phyloP scores from a whole-genome alignment of 768 basidiomycete genomes.

The Clavaria fumosa region DNA sequence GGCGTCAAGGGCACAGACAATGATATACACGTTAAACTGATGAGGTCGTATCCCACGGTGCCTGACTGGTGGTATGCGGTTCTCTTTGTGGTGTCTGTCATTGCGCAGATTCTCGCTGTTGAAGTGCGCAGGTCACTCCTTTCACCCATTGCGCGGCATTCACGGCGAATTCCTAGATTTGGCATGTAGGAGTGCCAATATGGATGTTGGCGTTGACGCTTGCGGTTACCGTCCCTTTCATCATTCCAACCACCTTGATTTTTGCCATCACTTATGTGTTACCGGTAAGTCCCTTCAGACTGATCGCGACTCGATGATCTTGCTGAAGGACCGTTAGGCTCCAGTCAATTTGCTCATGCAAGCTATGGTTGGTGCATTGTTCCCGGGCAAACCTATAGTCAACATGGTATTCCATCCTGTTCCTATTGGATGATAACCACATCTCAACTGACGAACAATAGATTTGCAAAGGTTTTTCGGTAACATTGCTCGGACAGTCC shows the following conservation, averaged over 20 bases:
- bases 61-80: conserved; percentile 77
- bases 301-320: too few species aligned
- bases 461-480: conserved; percentile 60
- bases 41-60: conserved; percentile 60
- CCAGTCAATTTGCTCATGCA: too few species aligned
- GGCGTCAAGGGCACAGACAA: conserved; percentile 67
- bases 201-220: conserved; percentile 24
- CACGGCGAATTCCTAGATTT: too few species aligned
- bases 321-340: too few species aligned
- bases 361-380: conserved; percentile 67
- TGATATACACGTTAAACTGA: conserved; percentile 73
- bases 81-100: conserved; percentile 32
- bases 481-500: conserved; percentile 44
- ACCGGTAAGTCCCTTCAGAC: too few species aligned
- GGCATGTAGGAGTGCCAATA: conserved; percentile 35
- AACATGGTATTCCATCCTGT: conserved; percentile 79
- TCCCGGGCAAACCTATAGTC: conserved; percentile 65
- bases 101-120: conserved; percentile 12
- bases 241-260: conserved; percentile 63
- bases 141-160: too few species aligned
- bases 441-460: too few species aligned
- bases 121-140: too few species aligned
- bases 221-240: conserved; percentile 37
- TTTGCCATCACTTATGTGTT: conserved; percentile 52
- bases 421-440: conserved; percentile 16